phyloP scores from a whole-genome alignment of 352 stramenopile genomes.

The Pythium plurisporium region DNA sequence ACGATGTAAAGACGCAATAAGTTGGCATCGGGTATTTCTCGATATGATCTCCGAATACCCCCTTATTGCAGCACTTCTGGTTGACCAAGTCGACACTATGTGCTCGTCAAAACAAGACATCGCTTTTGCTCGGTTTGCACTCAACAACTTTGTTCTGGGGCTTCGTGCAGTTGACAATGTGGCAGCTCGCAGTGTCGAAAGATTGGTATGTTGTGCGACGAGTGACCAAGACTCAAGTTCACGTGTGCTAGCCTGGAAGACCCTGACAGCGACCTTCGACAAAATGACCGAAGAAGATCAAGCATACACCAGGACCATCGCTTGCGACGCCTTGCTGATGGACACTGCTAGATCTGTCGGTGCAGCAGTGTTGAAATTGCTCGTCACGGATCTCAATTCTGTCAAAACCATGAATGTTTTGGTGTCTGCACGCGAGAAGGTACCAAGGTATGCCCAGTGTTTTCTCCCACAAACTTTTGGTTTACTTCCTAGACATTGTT shows the following conservation, averaged over 20 bases:
- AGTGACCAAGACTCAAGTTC: constrained; percentile 3
- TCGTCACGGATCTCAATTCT: not conserved
- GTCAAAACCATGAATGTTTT: no score
- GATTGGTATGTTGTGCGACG: constrained; percentile 5
- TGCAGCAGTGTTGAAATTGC: constrained; percentile 5
- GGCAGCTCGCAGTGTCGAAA: not conserved
- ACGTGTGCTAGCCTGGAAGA: constrained; percentile 11
- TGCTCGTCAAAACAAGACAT: not conserved
- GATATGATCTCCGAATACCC: not conserved
- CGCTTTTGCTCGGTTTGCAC: constrained; percentile 1
- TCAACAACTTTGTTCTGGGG: not conserved
- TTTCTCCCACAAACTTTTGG: no score
- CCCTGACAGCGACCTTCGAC: not conserved
- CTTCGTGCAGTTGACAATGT: not conserved
- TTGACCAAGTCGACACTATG: constrained; percentile 13
- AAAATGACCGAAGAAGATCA: not conserved
- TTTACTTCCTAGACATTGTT: no score
- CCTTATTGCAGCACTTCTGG: constrained; percentile 2
- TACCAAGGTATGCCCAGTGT: no score
- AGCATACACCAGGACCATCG: not conserved
- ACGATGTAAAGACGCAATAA: not conserved
- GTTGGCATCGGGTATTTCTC: constrained; percentile 1
- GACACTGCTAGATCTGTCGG: constrained; percentile 7
- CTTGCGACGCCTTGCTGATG: constrained; percentile 3
- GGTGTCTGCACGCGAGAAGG: no score